Base-by-base conservation (phyloP, 768 basidiomycete species). In the Amanita pseudoporphyria region DNA sequence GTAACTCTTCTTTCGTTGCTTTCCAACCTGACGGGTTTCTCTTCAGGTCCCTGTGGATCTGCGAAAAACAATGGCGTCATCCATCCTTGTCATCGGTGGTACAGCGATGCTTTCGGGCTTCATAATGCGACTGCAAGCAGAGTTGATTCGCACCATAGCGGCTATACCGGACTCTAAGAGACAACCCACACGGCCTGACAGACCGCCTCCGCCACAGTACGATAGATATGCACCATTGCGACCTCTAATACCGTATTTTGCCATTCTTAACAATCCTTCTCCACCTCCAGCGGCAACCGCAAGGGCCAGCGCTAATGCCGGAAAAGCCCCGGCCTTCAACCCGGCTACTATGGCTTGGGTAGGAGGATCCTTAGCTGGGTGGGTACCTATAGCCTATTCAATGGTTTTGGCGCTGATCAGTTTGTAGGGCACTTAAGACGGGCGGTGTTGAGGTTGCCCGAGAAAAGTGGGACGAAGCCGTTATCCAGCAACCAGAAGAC, bases 351-450 rank as follows among this genome's bases (percentile, higher is more conserved):
- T 94, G 67, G 76, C 84, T 0, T 99, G 95, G 95, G 81, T 99
- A 9, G 95, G 95, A 3, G 95, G 91, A 0, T 92, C 89, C 18
- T 62, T 98, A 16, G 90, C 93, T 2, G 95, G 94, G 85, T 92
- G 14, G 28, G 82, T 73, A 28, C 31, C 31, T n/a, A 13, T 18
- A 9, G 22, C n/a, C 43, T 36, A 28, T 22, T 45, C 35, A 47
- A 14, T 49, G 37, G 18, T 49, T 16, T 47, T 53, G 32, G 9
- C 0, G 16, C 48, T 49, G 21, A 52, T 54, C 16, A 55, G 0
- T 24, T 47, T 30, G 18, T 49, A 92, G 91, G 9, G 76, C 88
- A 6, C 70, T 96, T 42, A 95, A 96, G 65, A 90, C 85, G 0
- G 87, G 88, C 3, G 91, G 89, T 0, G 76, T 73, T 2, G 93